Percentiles rank a stretch among this genome's conserved stretches.
phyloP scores from a whole-genome alignment of 805 yeast genomes.

The Priceomyces fermenticarens region DNA sequence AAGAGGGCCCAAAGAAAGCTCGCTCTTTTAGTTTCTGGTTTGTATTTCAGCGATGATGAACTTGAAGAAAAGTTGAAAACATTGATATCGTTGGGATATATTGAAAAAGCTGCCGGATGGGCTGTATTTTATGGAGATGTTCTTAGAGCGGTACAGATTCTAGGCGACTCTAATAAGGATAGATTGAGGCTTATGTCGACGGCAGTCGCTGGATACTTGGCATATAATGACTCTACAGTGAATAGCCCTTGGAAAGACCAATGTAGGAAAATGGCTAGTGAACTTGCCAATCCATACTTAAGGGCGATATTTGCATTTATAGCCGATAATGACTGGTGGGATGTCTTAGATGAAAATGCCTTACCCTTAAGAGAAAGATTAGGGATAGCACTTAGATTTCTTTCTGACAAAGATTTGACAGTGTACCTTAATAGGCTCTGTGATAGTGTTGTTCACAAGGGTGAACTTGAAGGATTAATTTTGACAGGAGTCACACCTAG shows the following conservation, averaged over 20 bases:
- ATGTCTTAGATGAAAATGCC: slow-evolving; percentile 84
- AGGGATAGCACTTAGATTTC: slow-evolving; percentile 85
- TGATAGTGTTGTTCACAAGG: slow-evolving; percentile 65
- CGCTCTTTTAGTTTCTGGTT: slow-evolving; percentile 83
- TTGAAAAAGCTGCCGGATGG: slow-evolving; percentile 96
- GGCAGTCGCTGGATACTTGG: slow-evolving; percentile 87
- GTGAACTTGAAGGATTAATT: slow-evolving; percentile 88
- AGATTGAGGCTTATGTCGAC: slow-evolving; percentile 78
- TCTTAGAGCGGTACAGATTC: slow-evolving; percentile 71
- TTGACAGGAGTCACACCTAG: slow-evolving; percentile 89
- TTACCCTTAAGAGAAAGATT: slow-evolving; percentile 83
- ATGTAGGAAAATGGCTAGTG: slow-evolving; percentile 84
- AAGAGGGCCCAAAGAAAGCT: slow-evolving; percentile 67
- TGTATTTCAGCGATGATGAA: slow-evolving; percentile 78
- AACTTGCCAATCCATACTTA: slow-evolving; percentile 82
- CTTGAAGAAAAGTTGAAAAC: slow-evolving; percentile 64
- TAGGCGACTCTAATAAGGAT: slow-evolving; percentile 71
- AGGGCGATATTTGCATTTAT: slow-evolving; percentile 91
- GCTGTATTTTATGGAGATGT: slow-evolving; percentile 93
- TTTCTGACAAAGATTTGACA: slow-evolving; percentile 75
- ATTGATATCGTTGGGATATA: slow-evolving; percentile 55
- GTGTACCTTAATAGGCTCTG: slow-evolving; percentile 69
- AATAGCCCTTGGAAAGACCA: slow-evolving; percentile 91
- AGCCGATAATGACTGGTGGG: slow-evolving; percentile 96
- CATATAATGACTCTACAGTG: slow-evolving; percentile 53